Conservation (phyloP, 2,329 filamentous ascomycete genomes). For the Penicillium sumatraense region DNA sequence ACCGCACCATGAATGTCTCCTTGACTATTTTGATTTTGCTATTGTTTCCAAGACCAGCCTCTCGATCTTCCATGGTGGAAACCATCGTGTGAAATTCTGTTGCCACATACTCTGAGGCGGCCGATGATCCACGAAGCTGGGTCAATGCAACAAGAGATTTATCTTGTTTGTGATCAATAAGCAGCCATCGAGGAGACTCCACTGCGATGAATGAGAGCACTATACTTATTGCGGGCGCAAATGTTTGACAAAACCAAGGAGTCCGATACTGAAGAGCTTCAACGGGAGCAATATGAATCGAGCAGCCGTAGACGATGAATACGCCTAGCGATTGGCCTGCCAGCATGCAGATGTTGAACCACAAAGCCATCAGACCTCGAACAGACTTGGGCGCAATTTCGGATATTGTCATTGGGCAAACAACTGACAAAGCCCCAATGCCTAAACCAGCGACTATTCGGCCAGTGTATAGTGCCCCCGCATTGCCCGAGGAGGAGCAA, state of each 20-base stretch:
- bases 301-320: slow-evolving; percentile 34
- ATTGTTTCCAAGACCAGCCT: background rate
- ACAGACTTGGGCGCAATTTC: slow-evolving; percentile 46
- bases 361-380: slow-evolving; percentile 42
- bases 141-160: slow-evolving; percentile 24
- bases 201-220: slow-evolving; percentile 33
- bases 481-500: slow-evolving; percentile 11
- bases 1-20: slow-evolving; percentile 42
- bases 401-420: slow-evolving; percentile 42
- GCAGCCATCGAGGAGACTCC: slow-evolving; percentile 41
- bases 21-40: slow-evolving; percentile 28
- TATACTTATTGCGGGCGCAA: slow-evolving; percentile 23
- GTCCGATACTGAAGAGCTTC: slow-evolving; percentile 38
- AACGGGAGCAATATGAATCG: slow-evolving; percentile 28
- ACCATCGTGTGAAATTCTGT: background rate
- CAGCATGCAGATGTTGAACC: slow-evolving; percentile 45
- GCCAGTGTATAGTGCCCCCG: slow-evolving; percentile 37
- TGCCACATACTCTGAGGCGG: background rate
- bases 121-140: slow-evolving; percentile 38
- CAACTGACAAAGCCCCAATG: slow-evolving; percentile 44
- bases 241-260: slow-evolving; percentile 30
- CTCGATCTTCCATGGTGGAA: background rate
- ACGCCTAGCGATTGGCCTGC: slow-evolving; percentile 40
- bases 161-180: slow-evolving; percentile 31
- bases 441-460: slow-evolving; percentile 43